phyloP scores from a whole-genome alignment of 2,329 filamentous ascomycete genomes.

The Alternaria dauci region DNA sequence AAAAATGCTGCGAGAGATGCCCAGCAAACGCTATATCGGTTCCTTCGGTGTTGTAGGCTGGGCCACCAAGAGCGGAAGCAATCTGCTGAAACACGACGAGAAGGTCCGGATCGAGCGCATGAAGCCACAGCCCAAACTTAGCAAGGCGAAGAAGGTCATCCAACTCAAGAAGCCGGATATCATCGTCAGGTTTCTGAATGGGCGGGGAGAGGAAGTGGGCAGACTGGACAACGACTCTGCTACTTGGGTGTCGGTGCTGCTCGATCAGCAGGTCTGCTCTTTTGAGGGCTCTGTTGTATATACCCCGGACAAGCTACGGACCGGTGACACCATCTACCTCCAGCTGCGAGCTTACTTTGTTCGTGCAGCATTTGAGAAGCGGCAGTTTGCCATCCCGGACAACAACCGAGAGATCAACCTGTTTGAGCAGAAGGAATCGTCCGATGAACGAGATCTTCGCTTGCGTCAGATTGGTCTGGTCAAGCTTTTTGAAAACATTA shows the following conservation, averaged over 20 bases:
- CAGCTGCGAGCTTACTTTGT: constrained; percentile 83
- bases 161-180: constrained; percentile 78
- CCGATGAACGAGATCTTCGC: constrained; percentile 83
- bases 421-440: constrained; percentile 85
- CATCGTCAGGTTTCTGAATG: constrained; percentile 88
- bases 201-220: constrained; percentile 81
- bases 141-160: constrained; percentile 53
- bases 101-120: constrained; percentile 85
- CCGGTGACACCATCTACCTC: constrained; percentile 93
- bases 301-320: constrained; percentile 81
- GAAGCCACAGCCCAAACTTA: constrained; percentile 68
- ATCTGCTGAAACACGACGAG: constrained; percentile 81
- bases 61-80: constrained; percentile 83
- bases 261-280: constrained; percentile 87
- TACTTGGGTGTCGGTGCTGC: constrained; percentile 88
- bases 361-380: constrained; percentile 74
- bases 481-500: constrained; percentile 88
- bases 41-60: constrained; percentile 92
- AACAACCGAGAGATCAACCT: constrained; percentile 75
- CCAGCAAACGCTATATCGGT: constrained; percentile 78
- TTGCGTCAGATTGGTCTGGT: constrained; percentile 88
- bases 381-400: constrained; percentile 68
- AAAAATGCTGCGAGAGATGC: constrained; percentile 54
- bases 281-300: constrained; percentile 92
- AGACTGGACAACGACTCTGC: constrained; percentile 86